Evolutionary conservation across 176 grass and related monocot species (phyloP).

Genomic region (Oryza brachyantha): DNA sequence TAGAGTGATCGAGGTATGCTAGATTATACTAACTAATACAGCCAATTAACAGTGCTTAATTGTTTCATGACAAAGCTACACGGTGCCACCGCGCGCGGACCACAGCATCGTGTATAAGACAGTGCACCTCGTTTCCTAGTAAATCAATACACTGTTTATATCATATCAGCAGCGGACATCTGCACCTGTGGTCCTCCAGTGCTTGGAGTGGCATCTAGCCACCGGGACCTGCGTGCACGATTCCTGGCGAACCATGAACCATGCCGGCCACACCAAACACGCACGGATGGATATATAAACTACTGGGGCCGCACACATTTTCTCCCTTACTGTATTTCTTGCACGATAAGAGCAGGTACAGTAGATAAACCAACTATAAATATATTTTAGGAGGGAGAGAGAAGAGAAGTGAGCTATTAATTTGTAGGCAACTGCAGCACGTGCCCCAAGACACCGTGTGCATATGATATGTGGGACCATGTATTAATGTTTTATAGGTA

Average conservation of each 20-base stretch:
- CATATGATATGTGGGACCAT: no score
- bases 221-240: neutral
- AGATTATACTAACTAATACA: neutral
- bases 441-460: no score
- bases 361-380: no score
- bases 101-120: neutral
- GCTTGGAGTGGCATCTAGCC: neutral
- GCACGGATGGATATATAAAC: neutral
- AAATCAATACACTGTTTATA: neutral
- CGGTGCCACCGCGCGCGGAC: neutral
- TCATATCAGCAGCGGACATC: neutral
- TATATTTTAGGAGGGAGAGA: no score
- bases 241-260: neutral
- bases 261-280: neutral
- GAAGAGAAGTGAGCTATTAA: no score
- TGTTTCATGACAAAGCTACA: neutral
- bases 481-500: no score
- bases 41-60: neutral
- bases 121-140: neutral
- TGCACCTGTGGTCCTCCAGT: neutral
- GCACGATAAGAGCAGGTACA: no score
- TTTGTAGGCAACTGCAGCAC: no score
- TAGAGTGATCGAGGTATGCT: neutral
- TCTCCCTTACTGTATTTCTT: neutral
- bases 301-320: neutral